Evolutionary conservation across 176 grass and related monocot species (phyloP).

Genomic region (Saccharum spontaneum): DNA sequence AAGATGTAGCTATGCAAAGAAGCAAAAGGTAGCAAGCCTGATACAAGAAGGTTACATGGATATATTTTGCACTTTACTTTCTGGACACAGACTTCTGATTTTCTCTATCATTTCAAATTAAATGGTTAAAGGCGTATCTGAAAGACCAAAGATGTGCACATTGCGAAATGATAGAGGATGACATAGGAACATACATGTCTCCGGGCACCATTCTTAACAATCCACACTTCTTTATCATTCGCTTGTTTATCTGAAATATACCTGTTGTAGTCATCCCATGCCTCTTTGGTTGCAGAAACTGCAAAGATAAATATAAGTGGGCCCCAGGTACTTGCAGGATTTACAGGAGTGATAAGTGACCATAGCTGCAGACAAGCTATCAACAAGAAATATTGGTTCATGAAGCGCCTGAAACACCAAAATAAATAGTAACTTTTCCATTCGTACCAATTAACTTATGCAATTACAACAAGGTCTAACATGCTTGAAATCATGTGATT

Average conservation of each 20-base stretch:
- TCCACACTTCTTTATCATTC: conserved; percentile 95
- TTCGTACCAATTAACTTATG: background rate
- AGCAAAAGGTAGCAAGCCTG: conserved; percentile 15
- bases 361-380: conserved; percentile 95
- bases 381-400: conserved; percentile 98
- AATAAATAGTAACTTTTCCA: conserved; percentile 31
- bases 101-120: background rate
- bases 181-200: conserved; percentile 70
- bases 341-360: conserved; percentile 96
- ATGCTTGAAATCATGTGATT: background rate
- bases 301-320: conserved; percentile 95
- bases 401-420: conserved; percentile 79
- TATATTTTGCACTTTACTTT: background rate
- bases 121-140: background rate
- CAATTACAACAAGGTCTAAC: background rate
- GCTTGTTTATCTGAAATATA: conserved; percentile 90
- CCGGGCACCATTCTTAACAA: conserved; percentile 76
- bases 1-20: background rate
- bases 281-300: conserved; percentile 92
- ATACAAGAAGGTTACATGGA: background rate
- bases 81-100: background rate
- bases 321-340: conserved; percentile 96
- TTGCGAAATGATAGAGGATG: background rate
- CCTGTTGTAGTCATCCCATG: conserved; percentile 99
- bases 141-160: conserved; percentile 2